A percentile compares a stretch with the other conserved stretches of the same genome.
phyloP scores from a whole-genome alignment of 2,329 filamentous ascomycete genomes.

The Neonectria punicea region DNA sequence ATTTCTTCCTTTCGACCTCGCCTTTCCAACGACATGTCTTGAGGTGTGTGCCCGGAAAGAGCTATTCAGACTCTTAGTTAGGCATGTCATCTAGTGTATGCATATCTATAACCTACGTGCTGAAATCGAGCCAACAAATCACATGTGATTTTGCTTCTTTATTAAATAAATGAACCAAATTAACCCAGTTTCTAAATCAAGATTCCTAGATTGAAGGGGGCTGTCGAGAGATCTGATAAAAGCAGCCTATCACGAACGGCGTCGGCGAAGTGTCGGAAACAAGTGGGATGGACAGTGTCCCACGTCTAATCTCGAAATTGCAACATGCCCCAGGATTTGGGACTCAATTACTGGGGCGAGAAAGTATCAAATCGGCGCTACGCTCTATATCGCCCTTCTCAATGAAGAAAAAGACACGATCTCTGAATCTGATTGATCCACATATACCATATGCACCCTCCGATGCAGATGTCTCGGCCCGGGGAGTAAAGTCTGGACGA shows the following conservation, averaged over 20 bases:
- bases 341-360: background rate
- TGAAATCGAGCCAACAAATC: no score
- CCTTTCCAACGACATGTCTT: no score
- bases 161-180: no score
- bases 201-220: background rate
- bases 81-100: no score
- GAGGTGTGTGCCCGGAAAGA: no score
- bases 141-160: no score
- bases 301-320: background rate
- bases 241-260: background rate
- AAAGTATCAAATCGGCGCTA: background rate
- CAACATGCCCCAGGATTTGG: background rate
- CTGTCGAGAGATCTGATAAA: background rate
- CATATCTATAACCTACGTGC: no score
- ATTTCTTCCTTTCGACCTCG: no score
- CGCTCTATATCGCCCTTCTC: background rate
- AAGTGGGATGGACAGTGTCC: background rate
- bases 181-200: background rate
- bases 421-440: background rate
- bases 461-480: background rate
- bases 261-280: background rate
- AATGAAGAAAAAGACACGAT: background rate
- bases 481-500: background rate
- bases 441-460: background rate
- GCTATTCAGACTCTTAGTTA: no score